Percentiles rank a stretch among this genome's conserved stretches.
Evolutionary conservation across 2,329 filamentous ascomycete species (phyloP).

Genomic region (Talaromyces sp.): DNA sequence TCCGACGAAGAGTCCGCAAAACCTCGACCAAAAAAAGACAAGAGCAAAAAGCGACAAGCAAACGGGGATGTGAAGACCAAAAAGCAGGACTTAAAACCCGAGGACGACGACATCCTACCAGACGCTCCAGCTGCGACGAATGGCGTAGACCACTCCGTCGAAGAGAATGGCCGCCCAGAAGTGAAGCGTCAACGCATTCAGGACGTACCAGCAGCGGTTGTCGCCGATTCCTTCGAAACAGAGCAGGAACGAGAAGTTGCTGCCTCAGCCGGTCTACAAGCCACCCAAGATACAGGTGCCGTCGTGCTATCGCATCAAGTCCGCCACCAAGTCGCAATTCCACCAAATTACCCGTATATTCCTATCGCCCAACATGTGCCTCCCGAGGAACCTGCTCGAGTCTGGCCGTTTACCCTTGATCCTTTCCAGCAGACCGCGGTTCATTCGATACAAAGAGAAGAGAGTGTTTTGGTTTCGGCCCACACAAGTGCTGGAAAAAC

Average conservation of each 20-base stretch:
- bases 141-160: slow-evolving; percentile 19
- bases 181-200: slow-evolving; percentile 51
- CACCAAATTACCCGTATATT: slow-evolving; percentile 88
- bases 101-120: slow-evolving; percentile 23
- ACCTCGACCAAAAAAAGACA: slow-evolving; percentile 51
- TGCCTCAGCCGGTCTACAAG: slow-evolving; percentile 66
- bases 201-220: slow-evolving; percentile 69
- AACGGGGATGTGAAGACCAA: slow-evolving; percentile 70
- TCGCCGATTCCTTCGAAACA: slow-evolving; percentile 92
- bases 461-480: slow-evolving; percentile 94
- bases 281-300: slow-evolving; percentile 57
- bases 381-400: slow-evolving; percentile 79
- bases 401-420: slow-evolving; percentile 87
- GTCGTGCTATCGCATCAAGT: slow-evolving; percentile 94
- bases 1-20: slow-evolving; percentile 31
- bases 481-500: slow-evolving; percentile 98
- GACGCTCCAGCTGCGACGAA: slow-evolving; percentile 23
- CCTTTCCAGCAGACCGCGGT: slow-evolving; percentile 96
- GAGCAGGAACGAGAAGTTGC: slow-evolving; percentile 89
- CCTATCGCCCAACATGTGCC: slow-evolving; percentile 93
- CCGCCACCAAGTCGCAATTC: slow-evolving; percentile 93
- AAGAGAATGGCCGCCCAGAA: slow-evolving; percentile 38
- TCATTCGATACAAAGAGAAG: slow-evolving; percentile 88
- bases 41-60: slow-evolving; percentile 80
- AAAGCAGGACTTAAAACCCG: slow-evolving; percentile 30